These are phyloP conservation scores for Pleurotus sapidus DNA, from an alignment of 768 basidiomycete genomes.

Conservation along the genomic window DNA sequence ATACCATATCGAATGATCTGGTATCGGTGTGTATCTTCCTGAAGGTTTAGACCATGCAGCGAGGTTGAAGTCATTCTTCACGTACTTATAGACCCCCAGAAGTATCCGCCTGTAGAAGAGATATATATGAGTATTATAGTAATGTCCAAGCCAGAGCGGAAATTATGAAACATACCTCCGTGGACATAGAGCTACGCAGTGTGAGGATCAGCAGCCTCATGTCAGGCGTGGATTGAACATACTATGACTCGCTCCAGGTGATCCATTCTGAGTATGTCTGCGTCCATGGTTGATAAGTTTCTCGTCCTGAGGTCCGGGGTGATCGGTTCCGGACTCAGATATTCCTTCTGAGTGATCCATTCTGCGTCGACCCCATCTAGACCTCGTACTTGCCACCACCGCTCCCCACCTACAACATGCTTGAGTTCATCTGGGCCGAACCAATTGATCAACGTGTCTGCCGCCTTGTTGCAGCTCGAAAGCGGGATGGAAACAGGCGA, in stretches of 20 bases:
- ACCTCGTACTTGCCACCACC: constrained; percentile 84
- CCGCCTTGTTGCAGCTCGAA: constrained; percentile 53
- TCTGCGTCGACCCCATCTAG: constrained; percentile 66
- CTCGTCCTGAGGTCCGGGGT: constrained; percentile 20
- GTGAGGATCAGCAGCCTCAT: not conserved
- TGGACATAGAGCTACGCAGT: constrained; percentile 58
- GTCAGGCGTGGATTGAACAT: constrained; percentile 7
- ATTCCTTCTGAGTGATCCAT: constrained; percentile 55
- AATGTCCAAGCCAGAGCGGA: not conserved
- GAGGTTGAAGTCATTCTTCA: constrained; percentile 1
- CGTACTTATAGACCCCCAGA: constrained; percentile 63
- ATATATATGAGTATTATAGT: not conserved
- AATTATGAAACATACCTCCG: constrained; percentile 39
- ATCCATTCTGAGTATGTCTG: constrained; percentile 47
- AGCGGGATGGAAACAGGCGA: constrained; percentile 57
- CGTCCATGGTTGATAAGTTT: constrained; percentile 33
- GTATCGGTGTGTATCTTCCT: constrained; percentile 55
- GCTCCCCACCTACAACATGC: constrained; percentile 67
- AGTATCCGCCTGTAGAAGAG: constrained; percentile 50
- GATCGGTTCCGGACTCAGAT: constrained; percentile 24
- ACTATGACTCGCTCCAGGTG: constrained; percentile 57
- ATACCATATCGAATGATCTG: constrained; percentile 56
- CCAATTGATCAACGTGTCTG: constrained; percentile 66
- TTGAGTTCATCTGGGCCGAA: constrained; percentile 71
- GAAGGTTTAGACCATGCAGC: not conserved